Evolutionary conservation across 345 rosid genomes (phyloP).

Genomic region (Citrus medica): DNA sequence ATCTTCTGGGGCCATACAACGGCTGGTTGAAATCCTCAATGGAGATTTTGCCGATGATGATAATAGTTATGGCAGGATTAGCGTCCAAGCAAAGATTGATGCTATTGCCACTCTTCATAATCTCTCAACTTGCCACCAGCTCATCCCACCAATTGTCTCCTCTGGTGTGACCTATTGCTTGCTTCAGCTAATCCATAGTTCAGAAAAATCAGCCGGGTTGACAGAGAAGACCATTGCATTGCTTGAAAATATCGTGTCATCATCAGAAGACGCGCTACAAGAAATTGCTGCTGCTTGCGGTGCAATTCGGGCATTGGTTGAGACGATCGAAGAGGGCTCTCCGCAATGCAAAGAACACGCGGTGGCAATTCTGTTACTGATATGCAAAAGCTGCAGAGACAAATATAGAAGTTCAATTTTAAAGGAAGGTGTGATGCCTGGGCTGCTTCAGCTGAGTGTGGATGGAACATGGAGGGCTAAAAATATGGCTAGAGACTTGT

Average conservation of each 20-base stretch:
- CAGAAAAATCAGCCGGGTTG: constrained; percentile 46
- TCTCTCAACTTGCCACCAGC: constrained; percentile 60
- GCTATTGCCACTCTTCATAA: constrained; percentile 73
- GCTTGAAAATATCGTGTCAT: constrained; percentile 41
- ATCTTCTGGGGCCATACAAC: constrained; percentile 47
- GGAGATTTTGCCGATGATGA: constrained; percentile 1
- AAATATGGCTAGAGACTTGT: constrained; percentile 55
- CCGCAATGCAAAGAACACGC: constrained; percentile 66
- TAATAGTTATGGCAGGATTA: constrained; percentile 2
- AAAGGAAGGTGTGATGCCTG: constrained; percentile 79
- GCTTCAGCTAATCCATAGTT: constrained; percentile 41
- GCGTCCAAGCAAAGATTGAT: constrained; percentile 50
- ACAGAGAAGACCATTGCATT: constrained; percentile 58
- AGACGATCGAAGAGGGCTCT: constrained; percentile 77
- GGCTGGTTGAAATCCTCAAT: constrained; percentile 37
- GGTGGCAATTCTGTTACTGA: constrained; percentile 50
- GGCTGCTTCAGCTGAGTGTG: constrained; percentile 72
- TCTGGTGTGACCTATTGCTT: constrained; percentile 45
- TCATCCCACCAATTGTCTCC: constrained; percentile 45
- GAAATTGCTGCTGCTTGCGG: constrained; percentile 34
- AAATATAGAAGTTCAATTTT: constrained; percentile 60
- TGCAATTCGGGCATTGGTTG: constrained; percentile 58
- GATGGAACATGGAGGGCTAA: constrained; percentile 69
- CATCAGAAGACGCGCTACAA: constrained; percentile 36
- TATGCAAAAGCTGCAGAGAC: constrained; percentile 65